phyloP scores from a whole-genome alignment of 768 basidiomycete genomes.

The Glaciozyma martinii region DNA sequence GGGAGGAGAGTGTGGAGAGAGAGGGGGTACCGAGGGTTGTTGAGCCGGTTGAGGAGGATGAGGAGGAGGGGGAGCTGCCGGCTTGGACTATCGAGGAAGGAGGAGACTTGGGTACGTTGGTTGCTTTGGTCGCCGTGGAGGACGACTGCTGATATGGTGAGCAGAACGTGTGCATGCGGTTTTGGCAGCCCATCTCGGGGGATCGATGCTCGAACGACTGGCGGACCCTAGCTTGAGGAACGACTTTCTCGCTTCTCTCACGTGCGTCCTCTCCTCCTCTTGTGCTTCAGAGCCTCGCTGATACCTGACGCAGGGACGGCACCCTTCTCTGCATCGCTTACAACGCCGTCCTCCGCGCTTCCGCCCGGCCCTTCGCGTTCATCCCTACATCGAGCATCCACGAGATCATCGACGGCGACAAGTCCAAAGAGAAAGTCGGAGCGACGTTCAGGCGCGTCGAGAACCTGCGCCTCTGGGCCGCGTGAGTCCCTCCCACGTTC shows the following conservation, averaged over 20 bases:
- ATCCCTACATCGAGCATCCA: slow-evolving; percentile 69
- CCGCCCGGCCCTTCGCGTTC: slow-evolving; percentile 74
- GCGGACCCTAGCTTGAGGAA: slow-evolving; percentile 16
- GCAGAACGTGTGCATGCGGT: slow-evolving; percentile 60
- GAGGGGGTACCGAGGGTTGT: neutral
- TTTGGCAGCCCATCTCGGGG: slow-evolving; percentile 54
- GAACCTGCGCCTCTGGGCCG: slow-evolving; percentile 74
- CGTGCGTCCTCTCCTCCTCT: neutral
- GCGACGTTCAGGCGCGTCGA: slow-evolving; percentile 83
- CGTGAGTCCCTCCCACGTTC: slow-evolving; percentile 47
- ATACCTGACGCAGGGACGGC: slow-evolving; percentile 56
- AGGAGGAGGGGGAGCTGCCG: slow-evolving; percentile 44
- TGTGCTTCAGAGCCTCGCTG: slow-evolving; percentile 45
- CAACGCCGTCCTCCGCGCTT: slow-evolving; percentile 69
- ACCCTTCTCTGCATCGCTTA: slow-evolving; percentile 72
- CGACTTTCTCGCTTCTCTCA: slow-evolving; percentile 10
- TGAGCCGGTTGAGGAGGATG: too few species aligned
- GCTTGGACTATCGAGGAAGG: slow-evolving; percentile 60
- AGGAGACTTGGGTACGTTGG: slow-evolving; percentile 53
- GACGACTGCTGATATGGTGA: neutral
- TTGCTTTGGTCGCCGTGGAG: slow-evolving; percentile 16
- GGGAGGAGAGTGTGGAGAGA: slow-evolving; percentile 11
- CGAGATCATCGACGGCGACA: slow-evolving; percentile 52
- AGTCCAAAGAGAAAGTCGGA: slow-evolving; percentile 46
- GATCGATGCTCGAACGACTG: slow-evolving; percentile 45